phyloP scores from a whole-genome alignment of 371 early-diverging fungal species.

The Haplosporangium sp. region DNA sequence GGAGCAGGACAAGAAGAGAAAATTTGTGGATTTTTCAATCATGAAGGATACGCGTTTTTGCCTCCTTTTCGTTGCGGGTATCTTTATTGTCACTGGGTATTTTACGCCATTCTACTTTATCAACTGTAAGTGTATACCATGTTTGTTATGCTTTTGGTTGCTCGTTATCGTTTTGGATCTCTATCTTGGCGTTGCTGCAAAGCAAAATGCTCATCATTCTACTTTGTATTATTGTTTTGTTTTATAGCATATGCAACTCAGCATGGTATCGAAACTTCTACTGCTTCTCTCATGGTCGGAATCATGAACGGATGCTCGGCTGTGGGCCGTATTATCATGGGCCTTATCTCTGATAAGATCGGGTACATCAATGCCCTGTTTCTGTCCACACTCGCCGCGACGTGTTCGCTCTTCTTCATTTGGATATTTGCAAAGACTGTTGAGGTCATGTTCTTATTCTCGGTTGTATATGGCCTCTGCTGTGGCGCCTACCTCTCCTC shows the following conservation, averaged over 20 bases:
- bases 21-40: slow-evolving; percentile 56
- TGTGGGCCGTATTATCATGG: slow-evolving; percentile 73
- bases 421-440: slow-evolving; percentile 70
- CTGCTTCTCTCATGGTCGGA: slow-evolving; percentile 65
- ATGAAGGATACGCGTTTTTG: slow-evolving; percentile 50
- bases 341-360: slow-evolving; percentile 68
- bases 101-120: slow-evolving; percentile 53
- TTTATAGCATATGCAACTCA: slow-evolving; percentile 54
- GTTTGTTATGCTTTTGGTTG: background rate
- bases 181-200: background rate
- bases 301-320: slow-evolving; percentile 69
- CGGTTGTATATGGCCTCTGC: slow-evolving; percentile 66
- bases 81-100: slow-evolving; percentile 45
- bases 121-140: slow-evolving; percentile 20
- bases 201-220: background rate
- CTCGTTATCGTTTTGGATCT: background rate
- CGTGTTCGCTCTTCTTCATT: slow-evolving; percentile 65
- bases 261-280: slow-evolving; percentile 42
- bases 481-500: slow-evolving; percentile 64
- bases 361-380: slow-evolving; percentile 70
- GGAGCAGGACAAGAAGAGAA: slow-evolving; percentile 42
- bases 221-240: background rate
- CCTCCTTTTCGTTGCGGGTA: slow-evolving; percentile 38
- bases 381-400: slow-evolving; percentile 58
- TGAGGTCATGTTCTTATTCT: slow-evolving; percentile 61